Conservation (phyloP, 495 filamentous ascomycete genomes). For the Penicillium goetzii region DNA sequence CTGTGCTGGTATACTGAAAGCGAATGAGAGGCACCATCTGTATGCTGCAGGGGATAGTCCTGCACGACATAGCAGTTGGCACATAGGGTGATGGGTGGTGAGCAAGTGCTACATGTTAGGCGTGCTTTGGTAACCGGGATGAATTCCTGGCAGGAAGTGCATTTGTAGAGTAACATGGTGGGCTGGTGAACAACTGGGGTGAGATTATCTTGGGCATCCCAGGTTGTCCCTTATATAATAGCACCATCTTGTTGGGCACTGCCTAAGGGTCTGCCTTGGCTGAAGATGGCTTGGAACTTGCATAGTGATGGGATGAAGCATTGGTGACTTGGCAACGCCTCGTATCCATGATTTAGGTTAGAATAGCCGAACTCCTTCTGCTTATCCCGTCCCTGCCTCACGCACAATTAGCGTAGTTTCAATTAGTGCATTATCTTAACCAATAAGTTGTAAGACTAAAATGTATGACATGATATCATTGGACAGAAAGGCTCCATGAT, state of each 20-base stretch:
- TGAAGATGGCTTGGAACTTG: neutral
- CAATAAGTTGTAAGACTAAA: neutral
- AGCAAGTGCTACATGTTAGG: neutral
- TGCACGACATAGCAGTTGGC: constrained; percentile 2
- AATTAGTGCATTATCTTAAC: neutral
- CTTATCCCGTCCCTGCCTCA: neutral
- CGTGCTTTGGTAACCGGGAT: neutral
- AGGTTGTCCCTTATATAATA: neutral
- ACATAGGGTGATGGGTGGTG: neutral
- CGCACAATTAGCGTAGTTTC: neutral
- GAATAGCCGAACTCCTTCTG: neutral
- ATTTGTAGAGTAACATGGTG: constrained; percentile 3
- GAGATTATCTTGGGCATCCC: neutral
- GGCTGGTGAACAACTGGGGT: neutral
- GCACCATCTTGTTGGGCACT: neutral
- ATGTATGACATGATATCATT: neutral
- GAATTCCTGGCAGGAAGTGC: constrained; percentile 2
- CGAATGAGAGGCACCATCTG: constrained; percentile 1
- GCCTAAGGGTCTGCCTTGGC: neutral
- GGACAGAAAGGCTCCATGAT: neutral
- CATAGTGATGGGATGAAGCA: neutral
- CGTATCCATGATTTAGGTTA: neutral
- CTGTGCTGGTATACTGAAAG: neutral
- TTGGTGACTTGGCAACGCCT: neutral
- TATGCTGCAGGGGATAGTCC: neutral